Percentiles rank a stretch among this genome's conserved stretches.
These are phyloP conservation scores for Benincasa hispida DNA, from an alignment of 306 rosid genomes.

Conservation along the genomic window DNA sequence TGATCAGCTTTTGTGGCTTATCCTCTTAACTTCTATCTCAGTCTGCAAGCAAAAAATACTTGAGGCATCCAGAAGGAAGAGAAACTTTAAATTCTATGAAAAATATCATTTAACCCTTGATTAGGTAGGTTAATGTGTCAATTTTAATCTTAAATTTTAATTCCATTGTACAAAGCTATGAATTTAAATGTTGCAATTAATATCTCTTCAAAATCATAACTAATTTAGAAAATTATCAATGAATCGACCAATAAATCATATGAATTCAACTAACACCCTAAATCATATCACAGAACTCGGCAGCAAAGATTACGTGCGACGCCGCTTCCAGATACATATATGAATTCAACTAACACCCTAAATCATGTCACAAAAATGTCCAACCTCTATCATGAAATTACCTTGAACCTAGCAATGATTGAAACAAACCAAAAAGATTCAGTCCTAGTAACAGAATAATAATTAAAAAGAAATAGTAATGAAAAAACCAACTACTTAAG, in stretches of 20 bases:
- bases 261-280: neutral
- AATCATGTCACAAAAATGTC: neutral
- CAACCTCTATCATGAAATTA: neutral
- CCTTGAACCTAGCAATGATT: neutral
- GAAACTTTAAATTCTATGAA: neutral
- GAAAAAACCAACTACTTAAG: neutral
- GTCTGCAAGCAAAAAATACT: neutral
- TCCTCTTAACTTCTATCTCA: neutral
- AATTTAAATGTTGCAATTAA: neutral
- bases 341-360: neutral
- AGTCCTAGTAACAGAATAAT: neutral
- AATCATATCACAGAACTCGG: neutral
- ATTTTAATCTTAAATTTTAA: neutral
- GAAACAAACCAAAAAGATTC: neutral
- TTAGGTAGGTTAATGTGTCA: no score
- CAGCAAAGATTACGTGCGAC: no score
- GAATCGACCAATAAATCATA: neutral
- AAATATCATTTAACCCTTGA: neutral
- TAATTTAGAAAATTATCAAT: neutral
- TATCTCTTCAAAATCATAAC: neutral
- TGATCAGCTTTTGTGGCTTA: neutral
- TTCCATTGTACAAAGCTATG: neutral
- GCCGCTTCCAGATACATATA: no score
- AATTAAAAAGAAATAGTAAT: no score
- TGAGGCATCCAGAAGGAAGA: neutral